Base-by-base conservation (phyloP, 306 rosid species). In the Vigna mungo region DNA sequence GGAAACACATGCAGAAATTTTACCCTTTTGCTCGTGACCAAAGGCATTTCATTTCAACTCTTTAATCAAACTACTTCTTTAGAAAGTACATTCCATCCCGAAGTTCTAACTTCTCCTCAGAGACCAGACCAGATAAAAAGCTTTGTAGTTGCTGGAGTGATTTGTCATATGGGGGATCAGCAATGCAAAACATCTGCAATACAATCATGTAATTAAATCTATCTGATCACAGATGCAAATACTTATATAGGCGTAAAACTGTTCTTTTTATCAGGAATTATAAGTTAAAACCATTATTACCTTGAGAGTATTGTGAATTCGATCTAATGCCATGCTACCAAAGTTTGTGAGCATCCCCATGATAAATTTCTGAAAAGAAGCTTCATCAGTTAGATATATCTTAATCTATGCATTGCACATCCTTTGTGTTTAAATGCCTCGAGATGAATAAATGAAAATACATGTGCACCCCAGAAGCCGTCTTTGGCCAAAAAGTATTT, bases 311-410 rank as follows among this genome's bases (percentile, higher is more conserved):
- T 95, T 95, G 85, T 90, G 98, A 67, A 95, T 92, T 61, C 97
- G 92, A 75, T 95, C 97, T 72, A 92, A 76, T 69, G 93, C 88
- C 97, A 92, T 90, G 89, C 86, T 92, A 56, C 97, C 97, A 13
- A 95, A 95, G 86, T 95, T 95, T 71, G 97, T 95, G 70, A 95
- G 98, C 97, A 92, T 92, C 78, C 97, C 98, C 85, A 88, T 46
- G 80, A 92, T 95, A 80, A 95, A 92, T 89, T 95, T 95, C 97
- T 95, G 82, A 79, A 74, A 78, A 14, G 69, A 83, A 81, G 76
- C 79, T 69, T 52, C 30, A 48, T 56, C 7, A 25, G 65, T 83
- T 60, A 76, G 68, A 66, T 60, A 44, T 51, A 17, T 51, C 9
- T 55, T 58, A 37, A 69, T 62, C 16, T 44, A 55, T 73, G 78